Evolutionary conservation across 768 basidiomycete genomes (phyloP), one percentile per base, ranked within the genome.

Genomic region (Russula sp.): DNA sequence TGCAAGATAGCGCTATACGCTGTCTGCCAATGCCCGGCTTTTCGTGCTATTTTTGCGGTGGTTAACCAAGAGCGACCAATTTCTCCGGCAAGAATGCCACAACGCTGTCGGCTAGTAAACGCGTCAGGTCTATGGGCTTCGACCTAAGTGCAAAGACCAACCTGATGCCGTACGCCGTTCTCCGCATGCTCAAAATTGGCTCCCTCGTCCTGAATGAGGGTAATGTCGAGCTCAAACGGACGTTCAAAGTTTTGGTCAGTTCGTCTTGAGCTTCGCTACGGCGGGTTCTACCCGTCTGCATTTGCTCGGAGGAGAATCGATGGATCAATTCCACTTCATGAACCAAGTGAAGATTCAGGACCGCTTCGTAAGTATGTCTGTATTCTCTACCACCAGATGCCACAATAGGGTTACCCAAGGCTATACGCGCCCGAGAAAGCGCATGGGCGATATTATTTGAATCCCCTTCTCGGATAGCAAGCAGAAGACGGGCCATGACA

Each of bases 1-100:
- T 99, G 97, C 0, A 99, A 79, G 65, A 90, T 84, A 7, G 97
- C 94, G 69, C 91, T 97, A 71, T 98, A 99, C 2, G 97, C 93
- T 0, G 96, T 98, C 75, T 98, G 96, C 79, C 84, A 87, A 71
- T 98, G 94, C 0, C 92, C 89, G 3, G 94, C 90, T 71, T 98
- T 99, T 38, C 97, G 79, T 38, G 97, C 97, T 59, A 94, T 93
- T 71, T 95, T 98, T n/a, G 95, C 88, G 62, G 88, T 98, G 32
- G 83, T 78, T 13, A 98, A 80, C 97, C 97, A 99, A 1, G 92
- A 86, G 50, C 81, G 80, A 3, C 93, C 88, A 41, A 95, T 85
- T 61, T 67, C 66, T 11, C 57, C 64, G 13, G 43, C 36, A 55
- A 66, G 60, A 11, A 38, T 56, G 41, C 22, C 43, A 42, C 39